Conservation (phyloP, 164 flowering plant species). For the Pachysandra terminalis region DNA sequence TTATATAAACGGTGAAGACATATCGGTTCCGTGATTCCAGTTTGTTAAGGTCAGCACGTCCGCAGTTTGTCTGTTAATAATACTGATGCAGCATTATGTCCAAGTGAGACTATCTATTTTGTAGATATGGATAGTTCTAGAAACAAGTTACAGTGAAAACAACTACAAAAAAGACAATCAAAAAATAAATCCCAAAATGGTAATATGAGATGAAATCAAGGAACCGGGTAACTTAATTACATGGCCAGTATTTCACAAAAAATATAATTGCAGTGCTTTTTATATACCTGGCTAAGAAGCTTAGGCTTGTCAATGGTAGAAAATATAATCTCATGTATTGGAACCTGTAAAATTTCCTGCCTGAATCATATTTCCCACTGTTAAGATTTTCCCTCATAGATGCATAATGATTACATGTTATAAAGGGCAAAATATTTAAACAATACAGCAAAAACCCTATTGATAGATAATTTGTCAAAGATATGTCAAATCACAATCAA, state of each 20-base stretch:
- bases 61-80: no score
- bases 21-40: no score
- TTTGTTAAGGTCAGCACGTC: no score
- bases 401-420: not conserved
- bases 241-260: not conserved
- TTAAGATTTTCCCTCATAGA: not conserved
- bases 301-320: conserved; percentile 91
- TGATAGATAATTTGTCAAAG: no score
- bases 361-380: conserved; percentile 38
- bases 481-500: no score
- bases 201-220: no score
- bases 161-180: not conserved
- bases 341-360: conserved; percentile 41
- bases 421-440: not conserved
- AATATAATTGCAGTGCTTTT: not conserved
- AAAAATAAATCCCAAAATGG: not conserved
- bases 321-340: conserved; percentile 86
- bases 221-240: no score
- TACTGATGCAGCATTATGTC: no score
- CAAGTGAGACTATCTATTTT: no score
- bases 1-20: no score
- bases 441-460: not conserved
- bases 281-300: conserved; percentile 88
- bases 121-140: no score
- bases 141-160: not conserved